phyloP scores from a whole-genome alignment of 2,329 filamentous ascomycete genomes.

The Aspergillus tubingensis region DNA sequence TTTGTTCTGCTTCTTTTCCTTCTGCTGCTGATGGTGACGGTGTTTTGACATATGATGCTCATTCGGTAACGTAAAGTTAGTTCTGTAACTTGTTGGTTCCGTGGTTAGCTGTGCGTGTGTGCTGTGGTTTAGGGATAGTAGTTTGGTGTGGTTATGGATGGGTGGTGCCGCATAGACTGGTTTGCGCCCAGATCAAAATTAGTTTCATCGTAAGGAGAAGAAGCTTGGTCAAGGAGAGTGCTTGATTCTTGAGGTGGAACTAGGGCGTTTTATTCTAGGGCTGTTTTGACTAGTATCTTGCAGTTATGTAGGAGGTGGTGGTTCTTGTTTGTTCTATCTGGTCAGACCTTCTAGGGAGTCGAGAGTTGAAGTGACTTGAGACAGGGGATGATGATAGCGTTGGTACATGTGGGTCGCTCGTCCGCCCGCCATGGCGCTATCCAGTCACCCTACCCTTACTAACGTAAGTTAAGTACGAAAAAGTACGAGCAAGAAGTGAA shows the following conservation, averaged over 20 bases:
- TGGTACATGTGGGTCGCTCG: not conserved
- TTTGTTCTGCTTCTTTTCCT: not conserved
- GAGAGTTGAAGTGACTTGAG: not conserved
- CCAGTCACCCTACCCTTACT: slow-evolving; percentile 2
- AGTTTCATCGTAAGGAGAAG: not conserved
- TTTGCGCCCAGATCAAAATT: too few relatives aligned
- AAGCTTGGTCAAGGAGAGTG: not conserved
- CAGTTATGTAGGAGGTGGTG: not conserved
- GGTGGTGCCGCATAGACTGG: not conserved
- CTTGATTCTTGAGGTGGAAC: slow-evolving; percentile 2
- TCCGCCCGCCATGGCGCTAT: slow-evolving; percentile 1
- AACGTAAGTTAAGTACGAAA: slow-evolving; percentile 4
- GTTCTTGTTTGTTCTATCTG: not conserved
- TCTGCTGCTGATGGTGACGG: not conserved
- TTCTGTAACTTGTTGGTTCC: not conserved
- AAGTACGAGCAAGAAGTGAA: not conserved
- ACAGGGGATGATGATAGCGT: slow-evolving; percentile 7
- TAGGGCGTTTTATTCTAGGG: not conserved
- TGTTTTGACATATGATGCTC: not conserved
- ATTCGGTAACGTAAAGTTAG: not conserved
- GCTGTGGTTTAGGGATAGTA: not conserved
- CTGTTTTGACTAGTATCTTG: not conserved
- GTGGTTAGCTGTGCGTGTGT: not conserved
- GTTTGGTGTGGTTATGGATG: not conserved
- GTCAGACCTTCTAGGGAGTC: not conserved